A percentile compares a stretch with the other conserved stretches of the same genome.
phyloP scores from a whole-genome alignment of 2,329 filamentous ascomycete species.

The Beauveria varroae region DNA sequence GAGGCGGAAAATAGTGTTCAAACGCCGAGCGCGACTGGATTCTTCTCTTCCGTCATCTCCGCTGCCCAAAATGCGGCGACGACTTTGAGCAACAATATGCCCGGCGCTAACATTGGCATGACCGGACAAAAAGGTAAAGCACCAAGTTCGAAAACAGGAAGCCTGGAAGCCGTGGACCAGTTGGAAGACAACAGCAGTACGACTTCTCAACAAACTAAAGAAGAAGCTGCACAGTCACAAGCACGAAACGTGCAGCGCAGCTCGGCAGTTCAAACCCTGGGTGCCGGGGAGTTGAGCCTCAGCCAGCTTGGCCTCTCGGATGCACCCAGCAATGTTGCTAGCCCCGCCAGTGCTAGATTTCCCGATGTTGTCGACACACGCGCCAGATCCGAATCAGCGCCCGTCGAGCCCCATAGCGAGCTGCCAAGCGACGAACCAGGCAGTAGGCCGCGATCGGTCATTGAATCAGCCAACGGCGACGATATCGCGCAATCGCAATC shows the following conservation, averaged over 20 bases:
- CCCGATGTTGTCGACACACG: constrained; percentile 40
- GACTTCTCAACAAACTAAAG: constrained; percentile 23
- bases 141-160: constrained; percentile 18
- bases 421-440: constrained; percentile 26
- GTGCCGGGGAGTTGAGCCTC: constrained; percentile 79
- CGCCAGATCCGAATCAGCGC: constrained; percentile 50
- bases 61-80: constrained; percentile 88
- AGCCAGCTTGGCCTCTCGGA: constrained; percentile 78
- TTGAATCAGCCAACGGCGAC: constrained; percentile 45
- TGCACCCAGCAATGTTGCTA: constrained; percentile 43
- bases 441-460: constrained; percentile 41
- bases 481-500: constrained; percentile 48
- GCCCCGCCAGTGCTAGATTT: constrained; percentile 49
- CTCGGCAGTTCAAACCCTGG: constrained; percentile 79
- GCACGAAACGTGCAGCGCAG: constrained; percentile 47
- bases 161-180: constrained; percentile 18
- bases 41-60: constrained; percentile 91
- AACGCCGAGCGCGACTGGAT: constrained; percentile 58
- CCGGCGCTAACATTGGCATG: constrained; percentile 53
- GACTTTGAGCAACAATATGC: constrained; percentile 65
- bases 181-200: constrained; percentile 14
- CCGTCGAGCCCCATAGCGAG: constrained; percentile 35
- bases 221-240: neutral
- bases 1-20: constrained; percentile 51
- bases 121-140: constrained; percentile 24